Evolutionary conservation across 768 basidiomycete genomes (phyloP), one percentile per base, ranked within the genome.

Genomic region (Collybiopsis luxurians): DNA sequence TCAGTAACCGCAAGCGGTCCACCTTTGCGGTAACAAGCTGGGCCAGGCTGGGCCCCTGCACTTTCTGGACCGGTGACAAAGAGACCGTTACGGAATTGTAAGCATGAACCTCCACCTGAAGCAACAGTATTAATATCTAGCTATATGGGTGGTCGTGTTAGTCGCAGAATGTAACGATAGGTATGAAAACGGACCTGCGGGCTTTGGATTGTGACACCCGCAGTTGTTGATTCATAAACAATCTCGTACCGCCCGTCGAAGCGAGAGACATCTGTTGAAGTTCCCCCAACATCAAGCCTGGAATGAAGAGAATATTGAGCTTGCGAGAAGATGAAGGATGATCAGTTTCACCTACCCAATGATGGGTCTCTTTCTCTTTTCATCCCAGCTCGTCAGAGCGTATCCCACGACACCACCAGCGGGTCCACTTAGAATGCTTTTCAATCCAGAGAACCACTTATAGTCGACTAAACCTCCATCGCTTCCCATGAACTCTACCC

Each of bases 371-470:
- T 81, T 85, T 62, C 76, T 68, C 60, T 84, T 73, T 48, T 79
- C 80, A 61, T 94, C 92, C 90, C 93, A 97, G 64, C 92, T 94
- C 2, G 92, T 95, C 61, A 94, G 73, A 0, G 95, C 92, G 64
- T 92, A 96, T 0, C 96, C 96, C 0, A 98, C 96, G 4, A 98
- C 96, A 2, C 95, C 95, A 2, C 95, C 95, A 0, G 95, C 96
- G 0, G 95, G 96, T 2, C 92, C 92, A 63, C 91, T 94, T 34
- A 97, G 71, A 60, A 98, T 95, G 60, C 90, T 92, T 79, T 95
- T 95, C 63, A 98, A 72, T 0, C 95, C 96, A 0, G 92, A 93
- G 69, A 98, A 98, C 64, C 91, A 90, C 57, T 82, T 70, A 12
- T 89, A 71, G 66, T 93, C 89, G 23, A 93, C 74, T 10, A 95